Percentiles rank a stretch among this genome's conserved stretches.
Evolutionary conservation across 2,329 filamentous ascomycete species (phyloP).

Genomic region (Torrubiella hemipterigena): DNA sequence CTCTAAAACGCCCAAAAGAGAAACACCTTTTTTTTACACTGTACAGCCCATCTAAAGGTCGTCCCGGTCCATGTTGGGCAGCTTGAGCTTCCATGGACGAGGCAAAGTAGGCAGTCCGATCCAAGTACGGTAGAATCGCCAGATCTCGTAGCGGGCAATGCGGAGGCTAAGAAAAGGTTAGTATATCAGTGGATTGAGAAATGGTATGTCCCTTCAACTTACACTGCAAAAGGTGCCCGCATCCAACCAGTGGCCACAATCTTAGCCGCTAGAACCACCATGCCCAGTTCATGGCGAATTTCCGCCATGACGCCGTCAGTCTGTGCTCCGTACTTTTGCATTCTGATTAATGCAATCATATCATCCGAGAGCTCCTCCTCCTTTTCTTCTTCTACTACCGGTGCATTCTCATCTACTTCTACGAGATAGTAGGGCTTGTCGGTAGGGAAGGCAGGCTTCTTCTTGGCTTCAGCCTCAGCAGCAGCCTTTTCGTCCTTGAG

Average conservation of each 20-base stretch:
- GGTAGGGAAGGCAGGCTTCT: slow-evolving; percentile 9
- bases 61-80: slow-evolving; percentile 29
- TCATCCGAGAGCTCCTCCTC: slow-evolving; percentile 14
- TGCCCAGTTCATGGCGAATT: slow-evolving; percentile 1
- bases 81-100: slow-evolving; percentile 32
- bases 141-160: slow-evolving; percentile 31
- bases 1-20: too few species aligned
- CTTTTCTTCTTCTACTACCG: slow-evolving; percentile 12
- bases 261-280: slow-evolving; percentile 3
- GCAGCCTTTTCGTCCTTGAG: slow-evolving; percentile 22
- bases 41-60: slow-evolving; percentile 26
- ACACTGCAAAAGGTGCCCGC: not conserved
- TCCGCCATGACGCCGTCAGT: slow-evolving; percentile 1
- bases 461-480: too few species aligned
- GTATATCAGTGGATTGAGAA: too few species aligned
- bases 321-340: slow-evolving; percentile 1
- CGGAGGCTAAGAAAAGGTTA: slow-evolving; percentile 20
- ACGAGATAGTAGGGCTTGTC: slow-evolving; percentile 4
- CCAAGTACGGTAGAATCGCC: slow-evolving; percentile 36
- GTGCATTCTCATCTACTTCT: slow-evolving; percentile 3
- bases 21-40: not conserved
- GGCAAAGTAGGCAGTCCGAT: slow-evolving; percentile 39
- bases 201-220: not conserved
- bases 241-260: slow-evolving; percentile 1
- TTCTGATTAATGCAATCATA: slow-evolving; percentile 4